Evolutionary conservation across 495 filamentous ascomycete genomes (phyloP).

Genomic region (Tirmania nivea): DNA sequence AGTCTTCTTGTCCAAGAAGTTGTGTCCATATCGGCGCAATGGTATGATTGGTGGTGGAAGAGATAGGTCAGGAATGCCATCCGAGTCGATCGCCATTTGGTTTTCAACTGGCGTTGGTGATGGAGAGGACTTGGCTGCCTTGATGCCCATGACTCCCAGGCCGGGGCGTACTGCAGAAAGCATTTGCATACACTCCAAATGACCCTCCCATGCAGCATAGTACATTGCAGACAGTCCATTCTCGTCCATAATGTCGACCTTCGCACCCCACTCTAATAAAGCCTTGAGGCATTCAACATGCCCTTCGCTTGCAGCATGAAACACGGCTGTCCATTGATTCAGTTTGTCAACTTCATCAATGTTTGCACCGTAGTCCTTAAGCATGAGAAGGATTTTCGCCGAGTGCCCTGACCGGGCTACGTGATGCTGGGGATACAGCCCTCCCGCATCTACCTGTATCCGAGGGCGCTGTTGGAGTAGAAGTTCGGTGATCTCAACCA

Average conservation of each 20-base stretch:
- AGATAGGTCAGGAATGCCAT: constrained; percentile 78
- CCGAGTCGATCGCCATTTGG: constrained; percentile 45
- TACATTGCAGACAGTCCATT: constrained; percentile 90
- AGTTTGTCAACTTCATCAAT: constrained; percentile 82
- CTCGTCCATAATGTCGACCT: constrained; percentile 61
- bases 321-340: constrained; percentile 90
- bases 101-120: constrained; percentile 3
- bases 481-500: constrained; percentile 56
- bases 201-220: constrained; percentile 96
- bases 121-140: constrained; percentile 12
- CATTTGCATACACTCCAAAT: constrained; percentile 80
- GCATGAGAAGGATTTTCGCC: constrained; percentile 50
- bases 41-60: constrained; percentile 93
- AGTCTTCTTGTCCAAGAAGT: constrained; percentile 92
- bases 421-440: constrained; percentile 90
- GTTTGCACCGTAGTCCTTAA: constrained; percentile 75
- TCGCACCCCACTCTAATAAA: constrained; percentile 51
- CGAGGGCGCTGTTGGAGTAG: constrained; percentile 55
- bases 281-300: constrained; percentile 68
- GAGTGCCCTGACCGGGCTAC: constrained; percentile 76
- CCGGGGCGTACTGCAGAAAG: constrained; percentile 36
- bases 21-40: constrained; percentile 82
- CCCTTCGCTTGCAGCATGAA: constrained; percentile 91
- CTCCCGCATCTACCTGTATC: constrained; percentile 81
- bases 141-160: constrained; percentile 11